Evolutionary conservation across 495 filamentous ascomycete genomes (phyloP).

Genomic region (Extremus antarcticus): DNA sequence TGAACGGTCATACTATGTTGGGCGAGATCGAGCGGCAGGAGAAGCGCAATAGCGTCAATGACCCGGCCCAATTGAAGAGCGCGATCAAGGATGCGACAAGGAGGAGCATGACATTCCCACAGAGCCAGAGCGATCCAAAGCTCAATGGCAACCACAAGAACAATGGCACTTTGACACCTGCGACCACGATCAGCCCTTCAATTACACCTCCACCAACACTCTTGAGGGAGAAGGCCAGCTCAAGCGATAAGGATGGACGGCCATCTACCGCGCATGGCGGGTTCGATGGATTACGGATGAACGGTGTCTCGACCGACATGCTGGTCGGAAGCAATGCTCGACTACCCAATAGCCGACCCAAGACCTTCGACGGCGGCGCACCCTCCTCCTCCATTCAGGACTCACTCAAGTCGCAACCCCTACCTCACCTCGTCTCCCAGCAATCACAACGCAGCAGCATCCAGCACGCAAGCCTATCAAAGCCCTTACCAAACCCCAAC

Average conservation of each 20-base stretch:
- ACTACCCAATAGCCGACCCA: slow-evolving; percentile 5
- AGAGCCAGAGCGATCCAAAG: slow-evolving; percentile 9
- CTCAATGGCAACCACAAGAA: slow-evolving; percentile 18
- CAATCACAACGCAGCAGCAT: background rate
- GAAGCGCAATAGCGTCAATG: slow-evolving; percentile 30
- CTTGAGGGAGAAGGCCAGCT: background rate
- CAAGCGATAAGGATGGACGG: slow-evolving; percentile 5
- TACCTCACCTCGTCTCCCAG: background rate
- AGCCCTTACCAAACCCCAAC: too few relatives aligned
- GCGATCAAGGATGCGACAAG: background rate
- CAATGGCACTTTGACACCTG: background rate
- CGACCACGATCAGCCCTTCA: background rate
- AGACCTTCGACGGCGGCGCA: slow-evolving; percentile 4
- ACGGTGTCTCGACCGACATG: slow-evolving; percentile 17
- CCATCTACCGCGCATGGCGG: slow-evolving; percentile 7
- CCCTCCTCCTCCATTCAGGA: background rate
- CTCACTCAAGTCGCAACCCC: background rate
- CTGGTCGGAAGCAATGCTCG: background rate
- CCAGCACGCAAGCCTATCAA: too few relatives aligned
- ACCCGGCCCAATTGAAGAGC: background rate
- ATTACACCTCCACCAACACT: background rate
- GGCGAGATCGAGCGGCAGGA: slow-evolving; percentile 56
- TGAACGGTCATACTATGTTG: slow-evolving; percentile 55
- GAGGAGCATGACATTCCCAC: background rate
- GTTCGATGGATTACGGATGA: slow-evolving; percentile 18